Evolutionary conservation across 2,329 filamentous ascomycete species (phyloP), one percentile per base, ranked within the genome.

Genomic region (Sclerotinia subarctica): DNA sequence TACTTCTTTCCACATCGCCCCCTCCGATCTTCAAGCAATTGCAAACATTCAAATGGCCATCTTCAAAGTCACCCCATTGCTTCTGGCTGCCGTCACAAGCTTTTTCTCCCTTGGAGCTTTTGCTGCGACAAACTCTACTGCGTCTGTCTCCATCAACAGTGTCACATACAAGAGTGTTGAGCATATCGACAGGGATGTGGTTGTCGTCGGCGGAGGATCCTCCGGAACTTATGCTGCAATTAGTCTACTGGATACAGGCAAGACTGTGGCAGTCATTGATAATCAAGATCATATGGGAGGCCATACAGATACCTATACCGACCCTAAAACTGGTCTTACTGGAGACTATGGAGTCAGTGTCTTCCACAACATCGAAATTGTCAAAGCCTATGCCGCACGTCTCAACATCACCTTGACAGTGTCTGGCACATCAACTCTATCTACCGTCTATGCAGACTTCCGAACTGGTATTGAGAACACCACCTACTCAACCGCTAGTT

Each of bases 281-380:
- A 76, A 74, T 42, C 71, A 77, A n/a, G 69, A 44, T n/a, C 24
- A 62, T 6, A 72, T 81, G 11, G 75, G 76, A 29, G 74, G 76
- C 0, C 75, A 73, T 47, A 70, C 70, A 19, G 44, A 73, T 1
- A 73, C 72, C 10, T 73, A 69, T 47, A 76, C 73, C 4, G 80
- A 80, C 51, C 76, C 78, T 19, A 62, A 59, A 0, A 79, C 78
- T 6, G 75, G 76, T 21, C 67, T 70, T 0, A 76, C 74, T 0
- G 66, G 79, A 65, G 77, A 82, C 67, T 78, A 76, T 68, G 79
- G 80, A 11, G 80, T 81, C 3, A 68, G 76, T 21, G 72, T 70
- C 26, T 67, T 60, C 44, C 66, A 70, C 52, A 67, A 71, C 3
- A 51, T 59, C 11, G 35, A 51, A 13, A 15, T 65, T 21, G 69